A percentile compares a stretch with the other conserved stretches of the same genome.
phyloP scores from a whole-genome alignment of 371 early-diverging fungal species.

The Mucor sp. region DNA sequence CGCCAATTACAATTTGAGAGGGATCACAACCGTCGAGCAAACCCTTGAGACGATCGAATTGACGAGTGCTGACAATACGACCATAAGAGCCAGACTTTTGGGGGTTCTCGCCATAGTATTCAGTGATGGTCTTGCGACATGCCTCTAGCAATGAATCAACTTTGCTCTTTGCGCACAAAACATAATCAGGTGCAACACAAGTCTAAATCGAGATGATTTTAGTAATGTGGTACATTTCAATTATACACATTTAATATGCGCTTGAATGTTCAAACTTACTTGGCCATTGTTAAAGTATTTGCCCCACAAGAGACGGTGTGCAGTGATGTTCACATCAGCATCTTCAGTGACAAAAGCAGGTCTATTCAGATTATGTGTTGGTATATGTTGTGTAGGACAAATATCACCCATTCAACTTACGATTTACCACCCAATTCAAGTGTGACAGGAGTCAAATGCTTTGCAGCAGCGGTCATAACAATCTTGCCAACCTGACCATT shows the following conservation, averaged over 20 bases:
- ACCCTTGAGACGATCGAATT: conserved; percentile 68
- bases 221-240: background rate
- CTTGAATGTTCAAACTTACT: conserved; percentile 37
- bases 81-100: conserved; percentile 57
- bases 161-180: conserved; percentile 62
- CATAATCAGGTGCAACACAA: conserved; percentile 89
- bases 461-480: conserved; percentile 79
- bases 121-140: conserved; percentile 43
- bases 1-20: conserved; percentile 54
- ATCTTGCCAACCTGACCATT: conserved; percentile 78
- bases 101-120: conserved; percentile 57
- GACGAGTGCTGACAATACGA: conserved; percentile 70
- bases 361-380: conserved; percentile 19
- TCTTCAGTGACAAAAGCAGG: conserved; percentile 77
- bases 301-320: conserved; percentile 78
- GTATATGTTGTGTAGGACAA: background rate
- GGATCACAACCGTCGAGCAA: conserved; percentile 55
- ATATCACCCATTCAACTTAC: conserved; percentile 13
- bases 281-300: conserved; percentile 87
- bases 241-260: background rate
- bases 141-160: conserved; percentile 55
- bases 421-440: conserved; percentile 90
- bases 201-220: conserved; percentile 43
- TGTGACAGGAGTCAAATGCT: conserved; percentile 78
- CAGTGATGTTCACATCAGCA: conserved; percentile 65